A percentile compares a stretch with the other conserved stretches of the same genome.
These are phyloP conservation scores for Stereum hirsutum DNA, from an alignment of 1,284 basidiomycete genomes.

Conservation along the genomic window DNA sequence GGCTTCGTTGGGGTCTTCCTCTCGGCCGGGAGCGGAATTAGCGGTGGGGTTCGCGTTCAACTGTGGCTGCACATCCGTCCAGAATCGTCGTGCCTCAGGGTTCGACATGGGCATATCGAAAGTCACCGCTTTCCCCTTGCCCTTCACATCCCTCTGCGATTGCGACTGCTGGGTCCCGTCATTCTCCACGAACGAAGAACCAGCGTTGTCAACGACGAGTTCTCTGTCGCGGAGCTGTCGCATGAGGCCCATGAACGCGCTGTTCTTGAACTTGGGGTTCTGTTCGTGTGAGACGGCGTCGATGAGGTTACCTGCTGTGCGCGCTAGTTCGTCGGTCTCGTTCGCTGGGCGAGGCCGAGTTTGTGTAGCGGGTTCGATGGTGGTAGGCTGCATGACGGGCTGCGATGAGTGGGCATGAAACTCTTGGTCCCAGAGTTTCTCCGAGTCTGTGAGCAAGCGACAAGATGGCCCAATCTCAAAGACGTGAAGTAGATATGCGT, in stretches of 20 bases:
- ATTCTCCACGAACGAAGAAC: no score
- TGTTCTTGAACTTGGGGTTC: slow-evolving; percentile 85
- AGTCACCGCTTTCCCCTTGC: slow-evolving; percentile 49
- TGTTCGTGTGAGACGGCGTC: slow-evolving; percentile 60
- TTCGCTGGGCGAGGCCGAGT: slow-evolving; percentile 13
- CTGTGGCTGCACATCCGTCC: not conserved
- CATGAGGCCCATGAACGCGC: slow-evolving; percentile 85
- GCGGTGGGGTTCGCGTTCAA: not conserved
- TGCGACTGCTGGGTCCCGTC: slow-evolving; percentile 56
- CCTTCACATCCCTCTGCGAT: slow-evolving; percentile 41
- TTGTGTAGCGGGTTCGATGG: slow-evolving; percentile 11
- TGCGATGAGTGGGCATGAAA: slow-evolving; percentile 48
- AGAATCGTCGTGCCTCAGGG: not conserved
- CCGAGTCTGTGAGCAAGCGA: no score
- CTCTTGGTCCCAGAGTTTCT: slow-evolving; percentile 48
- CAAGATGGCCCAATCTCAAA: no score
- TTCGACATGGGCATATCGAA: not conserved
- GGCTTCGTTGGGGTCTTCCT: slow-evolving; percentile 50
- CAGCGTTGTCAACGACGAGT: slow-evolving; percentile 77
- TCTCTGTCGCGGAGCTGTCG: slow-evolving; percentile 75
- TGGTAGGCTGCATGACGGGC: slow-evolving; percentile 13
- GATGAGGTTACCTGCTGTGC: slow-evolving; percentile 64
- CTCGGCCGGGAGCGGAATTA: no score
- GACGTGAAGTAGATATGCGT: no score
- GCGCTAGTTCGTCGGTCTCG: slow-evolving; percentile 57